Conservation (phyloP, 2,329 filamentous ascomycete species). For the Aspergillus pseudoviridinutans region DNA sequence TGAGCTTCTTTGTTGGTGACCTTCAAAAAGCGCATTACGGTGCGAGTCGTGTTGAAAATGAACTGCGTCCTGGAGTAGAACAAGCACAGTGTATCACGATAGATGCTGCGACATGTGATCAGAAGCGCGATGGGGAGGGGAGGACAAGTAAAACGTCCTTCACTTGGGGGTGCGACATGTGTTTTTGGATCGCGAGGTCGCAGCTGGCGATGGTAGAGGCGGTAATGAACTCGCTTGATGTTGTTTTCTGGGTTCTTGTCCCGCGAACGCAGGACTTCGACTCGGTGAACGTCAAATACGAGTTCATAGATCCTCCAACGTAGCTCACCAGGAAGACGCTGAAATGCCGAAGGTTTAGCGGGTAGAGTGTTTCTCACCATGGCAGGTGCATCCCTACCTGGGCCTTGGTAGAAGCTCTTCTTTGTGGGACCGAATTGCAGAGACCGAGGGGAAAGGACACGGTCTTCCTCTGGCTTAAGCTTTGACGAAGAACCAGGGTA, state of each 20-base stretch:
- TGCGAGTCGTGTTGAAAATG: slow-evolving; percentile 16
- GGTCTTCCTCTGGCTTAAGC: neutral
- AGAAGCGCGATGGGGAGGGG: slow-evolving; percentile 50
- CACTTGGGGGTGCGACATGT: neutral
- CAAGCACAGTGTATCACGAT: slow-evolving; percentile 60
- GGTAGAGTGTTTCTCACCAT: neutral
- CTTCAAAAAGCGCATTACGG: slow-evolving; percentile 25
- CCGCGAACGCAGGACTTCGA: slow-evolving; percentile 28
- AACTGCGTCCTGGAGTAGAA: slow-evolving; percentile 51
- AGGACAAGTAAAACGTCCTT: neutral
- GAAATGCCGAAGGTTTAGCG: slow-evolving; percentile 53
- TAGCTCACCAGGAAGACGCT: slow-evolving; percentile 65
- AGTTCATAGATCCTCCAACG: slow-evolving; percentile 65
- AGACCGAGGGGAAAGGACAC: neutral
- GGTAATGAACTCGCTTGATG: slow-evolving; percentile 59
- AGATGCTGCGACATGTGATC: slow-evolving; percentile 57
- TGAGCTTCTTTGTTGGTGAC: slow-evolving; percentile 54
- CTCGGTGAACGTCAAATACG: slow-evolving; percentile 47
- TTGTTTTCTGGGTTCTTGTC: slow-evolving; percentile 59
- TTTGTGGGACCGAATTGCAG: neutral
- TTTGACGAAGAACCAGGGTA: neutral
- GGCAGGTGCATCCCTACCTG: neutral
- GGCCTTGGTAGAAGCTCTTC: neutral
- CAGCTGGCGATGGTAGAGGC: slow-evolving; percentile 53
- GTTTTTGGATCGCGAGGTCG: slow-evolving; percentile 16